phyloP scores from a whole-genome alignment of 2,329 filamentous ascomycete species.

The Ascochyta pisi region DNA sequence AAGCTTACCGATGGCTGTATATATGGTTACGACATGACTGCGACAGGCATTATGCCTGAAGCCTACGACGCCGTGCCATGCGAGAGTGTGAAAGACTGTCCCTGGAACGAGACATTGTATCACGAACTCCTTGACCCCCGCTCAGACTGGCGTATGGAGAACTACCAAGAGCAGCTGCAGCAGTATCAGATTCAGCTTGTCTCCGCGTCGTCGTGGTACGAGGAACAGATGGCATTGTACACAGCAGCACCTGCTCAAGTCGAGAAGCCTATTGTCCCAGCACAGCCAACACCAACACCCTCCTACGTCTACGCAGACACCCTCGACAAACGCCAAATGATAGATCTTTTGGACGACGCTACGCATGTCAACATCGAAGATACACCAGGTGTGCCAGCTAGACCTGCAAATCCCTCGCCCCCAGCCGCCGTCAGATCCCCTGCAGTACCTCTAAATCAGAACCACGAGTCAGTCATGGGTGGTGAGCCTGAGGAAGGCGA shows the following conservation, averaged over 20 bases:
- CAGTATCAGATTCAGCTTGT: conserved; percentile 43
- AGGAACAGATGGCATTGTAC: conserved; percentile 36
- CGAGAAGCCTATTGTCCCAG: conserved; percentile 7
- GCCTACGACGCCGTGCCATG: conserved; percentile 59
- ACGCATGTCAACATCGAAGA: conserved; percentile 18
- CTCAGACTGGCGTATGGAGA: conserved; percentile 35
- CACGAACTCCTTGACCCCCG: conserved; percentile 48
- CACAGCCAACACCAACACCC: conserved; percentile 25
- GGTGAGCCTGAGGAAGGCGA: conserved; percentile 30
- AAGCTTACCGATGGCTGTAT: conserved; percentile 69
- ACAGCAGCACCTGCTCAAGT: conserved; percentile 27
- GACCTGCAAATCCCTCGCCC: conserved; percentile 8
- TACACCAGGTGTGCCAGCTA: conserved; percentile 6
- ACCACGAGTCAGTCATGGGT: conserved; percentile 25
- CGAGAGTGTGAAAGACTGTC: conserved; percentile 50
- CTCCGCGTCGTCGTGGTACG: conserved; percentile 41
- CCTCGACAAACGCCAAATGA: conserved; percentile 36
- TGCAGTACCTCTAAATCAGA: conserved; percentile 6
- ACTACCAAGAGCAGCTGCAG: conserved; percentile 43
- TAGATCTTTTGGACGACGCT: conserved; percentile 33
- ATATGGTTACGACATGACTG: conserved; percentile 65
- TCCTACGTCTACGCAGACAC: conserved; percentile 29
- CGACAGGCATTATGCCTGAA: conserved; percentile 68
- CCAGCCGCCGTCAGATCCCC: conserved; percentile 19
- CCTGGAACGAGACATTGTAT: conserved; percentile 57